Percentiles rank a stretch among this genome's conserved stretches.
Evolutionary conservation across 1,284 basidiomycete species (phyloP).

Genomic region (Trametes hirsuta): DNA sequence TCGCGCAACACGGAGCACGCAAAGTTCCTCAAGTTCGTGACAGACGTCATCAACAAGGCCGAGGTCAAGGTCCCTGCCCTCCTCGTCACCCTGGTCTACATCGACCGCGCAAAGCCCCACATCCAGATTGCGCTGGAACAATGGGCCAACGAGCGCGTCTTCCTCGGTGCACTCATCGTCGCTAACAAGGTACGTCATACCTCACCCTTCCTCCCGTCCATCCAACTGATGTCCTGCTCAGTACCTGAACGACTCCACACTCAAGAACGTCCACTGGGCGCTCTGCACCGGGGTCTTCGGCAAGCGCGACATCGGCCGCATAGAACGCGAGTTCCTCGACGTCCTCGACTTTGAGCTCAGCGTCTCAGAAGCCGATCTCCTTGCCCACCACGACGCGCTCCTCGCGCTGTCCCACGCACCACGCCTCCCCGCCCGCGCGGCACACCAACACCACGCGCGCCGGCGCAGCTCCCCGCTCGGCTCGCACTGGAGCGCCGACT

Average conservation of each 20-base stretch:
- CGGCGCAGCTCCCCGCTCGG: conserved; percentile 24
- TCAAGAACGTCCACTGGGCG: conserved; percentile 80
- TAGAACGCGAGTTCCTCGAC: conserved; percentile 77
- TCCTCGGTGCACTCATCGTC: conserved; percentile 71
- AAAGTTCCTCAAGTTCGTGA: conserved; percentile 62
- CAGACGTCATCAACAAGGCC: conserved; percentile 66
- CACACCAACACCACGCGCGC: conserved; percentile 20
- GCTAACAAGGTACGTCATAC: conserved; percentile 65
- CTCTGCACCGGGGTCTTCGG: conserved; percentile 79
- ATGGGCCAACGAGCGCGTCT: conserved; percentile 79
- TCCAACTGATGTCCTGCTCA: conserved; percentile 34
- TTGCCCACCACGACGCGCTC: conserved; percentile 61
- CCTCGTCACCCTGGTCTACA: conserved; percentile 68
- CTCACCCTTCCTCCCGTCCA: conserved; percentile 18
- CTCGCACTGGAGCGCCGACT: conserved; percentile 33
- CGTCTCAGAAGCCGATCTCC: conserved; percentile 63
- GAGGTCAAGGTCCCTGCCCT: conserved; percentile 68
- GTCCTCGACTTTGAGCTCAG: conserved; percentile 73
- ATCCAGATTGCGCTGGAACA: conserved; percentile 75
- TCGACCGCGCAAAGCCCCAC: conserved; percentile 71
- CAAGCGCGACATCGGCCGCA: conserved; percentile 75
- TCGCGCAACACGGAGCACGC: conserved; percentile 53
- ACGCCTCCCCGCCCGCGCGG: conserved; percentile 25
- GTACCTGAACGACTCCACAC: conserved; percentile 76
- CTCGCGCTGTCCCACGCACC: conserved; percentile 39